A percentile compares a stretch with the other conserved stretches of the same genome.
These are phyloP conservation scores for Tuber brumale DNA, from an alignment of 495 filamentous ascomycete genomes.

Conservation along the genomic window DNA sequence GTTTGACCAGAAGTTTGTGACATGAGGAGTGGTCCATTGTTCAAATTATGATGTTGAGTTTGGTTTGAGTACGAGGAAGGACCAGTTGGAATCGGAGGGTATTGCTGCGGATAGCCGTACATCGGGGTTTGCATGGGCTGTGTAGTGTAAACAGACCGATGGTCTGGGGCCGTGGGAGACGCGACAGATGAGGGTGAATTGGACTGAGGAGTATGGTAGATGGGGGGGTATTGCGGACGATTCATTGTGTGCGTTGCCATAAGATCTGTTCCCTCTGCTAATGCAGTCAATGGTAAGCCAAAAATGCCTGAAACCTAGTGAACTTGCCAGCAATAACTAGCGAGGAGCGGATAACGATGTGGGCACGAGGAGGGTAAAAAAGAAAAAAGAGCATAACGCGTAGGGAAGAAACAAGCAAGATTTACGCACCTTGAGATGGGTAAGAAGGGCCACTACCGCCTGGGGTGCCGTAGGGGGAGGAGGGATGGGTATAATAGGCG, in stretches of 20 bases:
- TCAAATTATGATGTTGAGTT: conserved; percentile 60
- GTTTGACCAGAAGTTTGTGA: conserved; percentile 59
- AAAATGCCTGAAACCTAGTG: conserved; percentile 6
- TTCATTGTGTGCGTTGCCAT: conserved; percentile 93
- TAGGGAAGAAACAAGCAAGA: conserved; percentile 21
- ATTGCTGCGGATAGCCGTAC: conserved; percentile 67
- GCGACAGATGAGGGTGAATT: conserved; percentile 94
- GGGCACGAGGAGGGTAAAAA: conserved; percentile 4
- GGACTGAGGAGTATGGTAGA: conserved; percentile 93
- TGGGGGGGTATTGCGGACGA: conserved; percentile 73
- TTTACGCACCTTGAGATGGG: conserved; percentile 67
- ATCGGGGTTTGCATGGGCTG: conserved; percentile 69
- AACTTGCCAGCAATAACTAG: conserved; percentile 4
- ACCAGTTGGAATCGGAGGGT: conserved; percentile 59
- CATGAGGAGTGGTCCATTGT: conserved; percentile 59
- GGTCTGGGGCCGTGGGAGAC: conserved; percentile 81
- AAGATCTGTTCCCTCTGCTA: conserved; percentile 63
- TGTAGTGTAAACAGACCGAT: conserved; percentile 74
- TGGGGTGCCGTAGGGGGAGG: conserved; percentile 66
- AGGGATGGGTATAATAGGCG: conserved; percentile 66
- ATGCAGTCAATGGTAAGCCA: conserved; percentile 48
- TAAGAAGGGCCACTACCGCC: conserved; percentile 61
- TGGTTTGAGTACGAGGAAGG: conserved; percentile 74
- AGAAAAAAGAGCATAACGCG: conserved; percentile 19
- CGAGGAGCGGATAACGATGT: conserved; percentile 6